Evolutionary conservation across 2,329 filamentous ascomycete genomes (phyloP).

Genomic region (Penicillium sp.): DNA sequence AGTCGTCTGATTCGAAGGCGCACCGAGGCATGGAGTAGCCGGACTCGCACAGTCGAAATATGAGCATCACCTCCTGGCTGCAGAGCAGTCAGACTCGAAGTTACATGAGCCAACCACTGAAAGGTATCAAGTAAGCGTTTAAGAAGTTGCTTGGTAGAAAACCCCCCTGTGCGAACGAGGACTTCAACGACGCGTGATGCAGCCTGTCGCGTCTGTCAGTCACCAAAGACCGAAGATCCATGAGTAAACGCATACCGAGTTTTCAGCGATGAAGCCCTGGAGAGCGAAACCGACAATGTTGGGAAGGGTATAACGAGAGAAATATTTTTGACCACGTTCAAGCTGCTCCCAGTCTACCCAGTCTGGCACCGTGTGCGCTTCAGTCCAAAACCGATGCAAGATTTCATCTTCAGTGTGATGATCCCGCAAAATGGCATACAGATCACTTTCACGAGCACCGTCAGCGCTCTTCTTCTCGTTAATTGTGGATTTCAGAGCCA

Average conservation of each 20-base stretch:
- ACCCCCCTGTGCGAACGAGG: conserved; percentile 65
- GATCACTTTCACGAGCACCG: neutral
- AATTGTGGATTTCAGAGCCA: neutral
- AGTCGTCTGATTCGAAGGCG: conserved; percentile 58
- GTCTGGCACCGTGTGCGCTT: conserved; percentile 58
- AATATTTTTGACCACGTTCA: conserved; percentile 63
- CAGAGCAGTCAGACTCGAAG: conserved; percentile 56
- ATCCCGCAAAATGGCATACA: conserved; percentile 27
- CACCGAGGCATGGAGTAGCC: conserved; percentile 61
- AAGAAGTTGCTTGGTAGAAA: conserved; percentile 59
- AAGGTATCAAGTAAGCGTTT: conserved; percentile 64
- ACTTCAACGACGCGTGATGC: conserved; percentile 65
- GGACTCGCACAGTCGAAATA: conserved; percentile 57
- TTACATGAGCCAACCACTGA: conserved; percentile 67
- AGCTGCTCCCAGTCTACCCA: conserved; percentile 76
- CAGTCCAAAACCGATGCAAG: conserved; percentile 54
- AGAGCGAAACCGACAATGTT: conserved; percentile 20
- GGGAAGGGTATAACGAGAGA: conserved; percentile 63
- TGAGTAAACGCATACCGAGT: conserved; percentile 15
- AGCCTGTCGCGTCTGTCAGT: conserved; percentile 44
- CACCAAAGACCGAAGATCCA: too few species aligned
- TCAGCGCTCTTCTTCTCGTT: neutral
- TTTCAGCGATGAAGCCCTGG: conserved; percentile 21
- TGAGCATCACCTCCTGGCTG: conserved; percentile 61
- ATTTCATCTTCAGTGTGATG: conserved; percentile 52